These are phyloP conservation scores for Dentipellis fragilis DNA, from an alignment of 768 basidiomycete genomes.

Conservation along the genomic window DNA sequence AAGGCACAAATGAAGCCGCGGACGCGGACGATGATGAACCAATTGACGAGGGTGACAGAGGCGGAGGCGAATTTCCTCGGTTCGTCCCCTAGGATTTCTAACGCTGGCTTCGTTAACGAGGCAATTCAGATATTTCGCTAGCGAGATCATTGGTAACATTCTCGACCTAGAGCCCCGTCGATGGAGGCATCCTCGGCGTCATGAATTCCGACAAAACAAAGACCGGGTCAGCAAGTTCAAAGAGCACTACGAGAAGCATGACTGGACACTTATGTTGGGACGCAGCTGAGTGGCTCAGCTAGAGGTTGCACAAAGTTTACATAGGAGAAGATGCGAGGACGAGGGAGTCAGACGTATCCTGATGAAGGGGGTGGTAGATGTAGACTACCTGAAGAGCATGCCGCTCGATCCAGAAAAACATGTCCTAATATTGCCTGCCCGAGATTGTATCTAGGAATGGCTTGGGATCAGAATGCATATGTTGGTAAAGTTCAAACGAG, in stretches of 20 bases:
- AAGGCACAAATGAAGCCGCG: constrained; percentile 65
- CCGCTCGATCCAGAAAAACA: too few species aligned
- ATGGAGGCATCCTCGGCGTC: constrained; percentile 73
- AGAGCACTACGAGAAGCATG: constrained; percentile 65
- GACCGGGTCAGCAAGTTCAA: constrained; percentile 63
- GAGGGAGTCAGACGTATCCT: too few species aligned
- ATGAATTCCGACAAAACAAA: constrained; percentile 63
- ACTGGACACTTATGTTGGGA: constrained; percentile 74
- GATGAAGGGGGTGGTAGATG: too few species aligned
- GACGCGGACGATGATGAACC: constrained; percentile 51
- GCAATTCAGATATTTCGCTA: constrained; percentile 73
- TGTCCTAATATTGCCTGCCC: too few species aligned
- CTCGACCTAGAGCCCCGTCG: constrained; percentile 77
- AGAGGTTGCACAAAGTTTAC: too few species aligned
- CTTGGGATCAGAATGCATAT: too few species aligned
- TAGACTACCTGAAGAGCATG: too few species aligned
- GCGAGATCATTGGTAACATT: constrained; percentile 88
- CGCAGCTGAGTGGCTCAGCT: constrained; percentile 6
- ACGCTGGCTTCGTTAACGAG: background rate
- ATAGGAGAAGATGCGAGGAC: too few species aligned
- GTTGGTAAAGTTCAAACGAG: too few species aligned
- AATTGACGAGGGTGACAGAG: constrained; percentile 80
- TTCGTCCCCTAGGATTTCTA: constrained; percentile 24
- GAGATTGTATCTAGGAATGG: too few species aligned
- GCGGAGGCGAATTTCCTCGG: constrained; percentile 87